Conservation (phyloP, 768 basidiomycete genomes). For the Leccinum uliginosum region DNA sequence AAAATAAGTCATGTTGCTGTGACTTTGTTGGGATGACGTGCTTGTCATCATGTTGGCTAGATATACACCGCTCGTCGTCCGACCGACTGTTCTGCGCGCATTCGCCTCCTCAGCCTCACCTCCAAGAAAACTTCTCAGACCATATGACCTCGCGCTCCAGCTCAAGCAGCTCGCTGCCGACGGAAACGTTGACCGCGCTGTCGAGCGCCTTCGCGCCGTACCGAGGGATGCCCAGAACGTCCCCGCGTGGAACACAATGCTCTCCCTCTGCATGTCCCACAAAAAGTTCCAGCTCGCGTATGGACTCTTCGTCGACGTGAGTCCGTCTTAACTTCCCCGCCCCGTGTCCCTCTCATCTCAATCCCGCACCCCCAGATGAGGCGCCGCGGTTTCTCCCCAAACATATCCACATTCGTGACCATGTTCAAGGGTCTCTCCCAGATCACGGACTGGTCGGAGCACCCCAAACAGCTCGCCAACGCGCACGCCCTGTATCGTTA, state of each 20-base stretch:
- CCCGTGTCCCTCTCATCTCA: constrained; percentile 1
- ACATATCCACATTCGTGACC: constrained; percentile 61
- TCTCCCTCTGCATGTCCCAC: constrained; percentile 58
- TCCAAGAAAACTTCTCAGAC: constrained; percentile 43
- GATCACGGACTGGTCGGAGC: constrained; percentile 56
- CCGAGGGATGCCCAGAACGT: constrained; percentile 74
- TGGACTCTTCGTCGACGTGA: constrained; percentile 66
- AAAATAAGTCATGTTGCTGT: neutral
- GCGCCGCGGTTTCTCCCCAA: constrained; percentile 72
- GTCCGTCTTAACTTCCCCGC: constrained; percentile 19
- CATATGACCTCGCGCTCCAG: constrained; percentile 56
- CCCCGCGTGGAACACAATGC: constrained; percentile 75
- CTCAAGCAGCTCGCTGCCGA: constrained; percentile 53
- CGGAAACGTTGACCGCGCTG: constrained; percentile 58
- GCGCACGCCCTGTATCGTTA: constrained; percentile 58
- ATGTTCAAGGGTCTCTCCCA: constrained; percentile 61
- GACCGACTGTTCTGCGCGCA: constrained; percentile 1
- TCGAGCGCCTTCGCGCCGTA: constrained; percentile 60
- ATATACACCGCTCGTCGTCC: neutral
- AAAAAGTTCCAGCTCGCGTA: constrained; percentile 57
- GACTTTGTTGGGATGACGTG: constrained; percentile 3
- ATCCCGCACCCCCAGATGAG: constrained; percentile 61
- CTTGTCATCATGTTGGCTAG: constrained; percentile 17
- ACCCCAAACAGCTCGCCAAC: constrained; percentile 58
- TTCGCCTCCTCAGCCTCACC: neutral